Evolutionary conservation across 2,329 filamentous ascomycete species (phyloP), one percentile per base, ranked within the genome.

Genomic region (Colletotrichum cereale): DNA sequence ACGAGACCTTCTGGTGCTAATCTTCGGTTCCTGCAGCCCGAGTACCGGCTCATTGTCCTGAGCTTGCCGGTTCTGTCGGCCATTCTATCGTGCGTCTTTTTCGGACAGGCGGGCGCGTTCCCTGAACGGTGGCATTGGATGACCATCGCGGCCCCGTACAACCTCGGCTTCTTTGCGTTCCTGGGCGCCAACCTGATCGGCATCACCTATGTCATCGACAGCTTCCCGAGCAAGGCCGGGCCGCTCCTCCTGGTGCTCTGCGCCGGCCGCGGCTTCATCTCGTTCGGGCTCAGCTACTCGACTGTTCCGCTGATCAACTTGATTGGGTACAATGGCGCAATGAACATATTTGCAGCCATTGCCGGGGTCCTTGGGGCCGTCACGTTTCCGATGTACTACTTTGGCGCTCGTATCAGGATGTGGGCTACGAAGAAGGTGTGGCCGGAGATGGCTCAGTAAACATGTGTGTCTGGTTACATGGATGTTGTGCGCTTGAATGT

Each of bases 41-140:
- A 84, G 69, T 78, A 75, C n/a, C 77, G 83, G 2, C 75, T 85
- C 0, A 63, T 84, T n/a, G 75, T 77, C 1, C 74, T 80, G 0
- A 67, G 80, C 53, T 63, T 84, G 26, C 83, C 84, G 0, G 76
- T 84, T 8, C 66, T 79, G 3, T 74, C 83, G 4, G 82, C 82
- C 2, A 76, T 80, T 1, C 73, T 83, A 21, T 79, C 80, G 0
- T 76, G 80, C 4, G 78, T 82, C 1, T 73, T 84, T 0, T 84
- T 83, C 68, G 83, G 83, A 0, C 74, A 78, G 29, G 82, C 77
- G 1, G 82, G 78, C 0, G 64, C 77, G 8, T 71, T 80, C 69
- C 82, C 82, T 0, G 73, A 76, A 3, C 60, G 78, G 1, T 76
- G 72, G 65, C 50, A 68, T 12, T 77, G 75, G 74, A 70, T 71